Percentiles rank a stretch among this genome's conserved stretches.
phyloP scores from a whole-genome alignment of 345 rosid species.

The Tarenaya hassleriana region DNA sequence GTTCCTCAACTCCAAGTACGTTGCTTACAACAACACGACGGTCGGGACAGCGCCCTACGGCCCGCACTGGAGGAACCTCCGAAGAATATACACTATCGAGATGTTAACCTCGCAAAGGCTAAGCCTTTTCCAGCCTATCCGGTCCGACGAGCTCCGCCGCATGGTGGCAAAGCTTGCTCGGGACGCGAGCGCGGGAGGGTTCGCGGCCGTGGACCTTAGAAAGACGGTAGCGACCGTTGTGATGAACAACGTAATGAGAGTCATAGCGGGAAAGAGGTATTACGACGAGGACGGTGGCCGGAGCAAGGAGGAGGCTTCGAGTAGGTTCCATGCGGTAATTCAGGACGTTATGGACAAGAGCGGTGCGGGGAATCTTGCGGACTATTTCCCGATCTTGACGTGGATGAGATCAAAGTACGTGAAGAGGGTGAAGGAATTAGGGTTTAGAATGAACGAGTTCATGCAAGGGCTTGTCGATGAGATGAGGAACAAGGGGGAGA shows the following conservation, averaged over 20 bases:
- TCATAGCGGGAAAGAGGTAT: slow-evolving; percentile 35
- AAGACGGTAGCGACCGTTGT: slow-evolving; percentile 23
- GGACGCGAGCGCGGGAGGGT: too few relatives aligned
- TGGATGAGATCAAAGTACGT: slow-evolving; percentile 26
- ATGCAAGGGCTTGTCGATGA: slow-evolving; percentile 42
- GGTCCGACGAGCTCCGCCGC: slow-evolving; percentile 17
- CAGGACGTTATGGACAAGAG: slow-evolving; percentile 29
- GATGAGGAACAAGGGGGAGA: slow-evolving; percentile 10
- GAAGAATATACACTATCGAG: slow-evolving; percentile 31
- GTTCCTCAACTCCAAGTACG: slow-evolving; percentile 4
- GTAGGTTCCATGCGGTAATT: too few relatives aligned
- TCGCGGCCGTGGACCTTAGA: not conserved
- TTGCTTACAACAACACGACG: slow-evolving; percentile 33
- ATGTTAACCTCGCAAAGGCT: slow-evolving; percentile 35
- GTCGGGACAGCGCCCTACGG: slow-evolving; percentile 31
- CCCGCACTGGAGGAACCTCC: slow-evolving; percentile 47
- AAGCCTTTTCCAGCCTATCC: too few relatives aligned
- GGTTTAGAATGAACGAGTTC: slow-evolving; percentile 28
- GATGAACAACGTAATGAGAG: slow-evolving; percentile 31
- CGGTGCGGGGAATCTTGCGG: slow-evolving; percentile 27
- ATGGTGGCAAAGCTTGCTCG: too few relatives aligned
- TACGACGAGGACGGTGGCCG: slow-evolving; percentile 32
- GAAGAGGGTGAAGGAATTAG: slow-evolving; percentile 22
- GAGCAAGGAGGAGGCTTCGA: too few relatives aligned
- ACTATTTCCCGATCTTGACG: slow-evolving; percentile 36